Percentiles rank a stretch among this genome's conserved stretches.
Evolutionary conservation across 2,329 filamentous ascomycete species (phyloP).

Genomic region (Fusarium coffeatum): DNA sequence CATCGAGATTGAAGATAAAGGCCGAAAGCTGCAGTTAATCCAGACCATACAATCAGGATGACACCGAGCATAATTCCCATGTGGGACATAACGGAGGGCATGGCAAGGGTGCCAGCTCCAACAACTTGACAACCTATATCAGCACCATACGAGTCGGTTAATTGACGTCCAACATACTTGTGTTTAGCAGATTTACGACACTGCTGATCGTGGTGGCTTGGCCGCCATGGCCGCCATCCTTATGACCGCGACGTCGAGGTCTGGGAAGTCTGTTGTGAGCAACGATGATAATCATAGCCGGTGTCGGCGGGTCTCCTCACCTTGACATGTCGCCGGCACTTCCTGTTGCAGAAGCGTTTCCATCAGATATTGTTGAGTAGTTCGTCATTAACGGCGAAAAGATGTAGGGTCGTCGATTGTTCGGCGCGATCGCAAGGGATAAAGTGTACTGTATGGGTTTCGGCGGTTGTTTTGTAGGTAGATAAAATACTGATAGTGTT

Average conservation of each 20-base stretch:
- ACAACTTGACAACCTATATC: constrained; percentile 70
- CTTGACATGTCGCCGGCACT: constrained; percentile 62
- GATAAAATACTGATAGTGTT: background rate
- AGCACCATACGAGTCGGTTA: constrained; percentile 28
- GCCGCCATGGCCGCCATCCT: constrained; percentile 74
- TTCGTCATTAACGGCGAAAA: constrained; percentile 60
- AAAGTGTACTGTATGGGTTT: background rate
- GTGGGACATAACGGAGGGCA: constrained; percentile 95
- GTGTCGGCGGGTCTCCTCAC: constrained; percentile 48
- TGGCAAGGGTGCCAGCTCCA: constrained; percentile 90
- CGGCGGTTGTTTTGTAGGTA: background rate
- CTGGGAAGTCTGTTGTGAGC: constrained; percentile 50
- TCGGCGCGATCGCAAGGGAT: constrained; percentile 21
- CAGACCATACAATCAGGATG: constrained; percentile 91
- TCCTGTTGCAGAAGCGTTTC: constrained; percentile 55
- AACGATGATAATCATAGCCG: constrained; percentile 4
- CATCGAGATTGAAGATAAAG: constrained; percentile 95
- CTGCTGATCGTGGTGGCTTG: constrained; percentile 91
- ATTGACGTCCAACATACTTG: constrained; percentile 69
- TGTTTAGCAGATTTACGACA: constrained; percentile 95
- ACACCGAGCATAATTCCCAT: constrained; percentile 92
- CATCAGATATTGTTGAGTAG: constrained; percentile 65
- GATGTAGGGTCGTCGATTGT: constrained; percentile 3
- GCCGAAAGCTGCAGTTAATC: constrained; percentile 87
- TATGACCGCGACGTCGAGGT: constrained; percentile 72